These are phyloP conservation scores for Colletotrichum horii DNA, from an alignment of 2,329 filamentous ascomycete genomes.

Conservation along the genomic window DNA sequence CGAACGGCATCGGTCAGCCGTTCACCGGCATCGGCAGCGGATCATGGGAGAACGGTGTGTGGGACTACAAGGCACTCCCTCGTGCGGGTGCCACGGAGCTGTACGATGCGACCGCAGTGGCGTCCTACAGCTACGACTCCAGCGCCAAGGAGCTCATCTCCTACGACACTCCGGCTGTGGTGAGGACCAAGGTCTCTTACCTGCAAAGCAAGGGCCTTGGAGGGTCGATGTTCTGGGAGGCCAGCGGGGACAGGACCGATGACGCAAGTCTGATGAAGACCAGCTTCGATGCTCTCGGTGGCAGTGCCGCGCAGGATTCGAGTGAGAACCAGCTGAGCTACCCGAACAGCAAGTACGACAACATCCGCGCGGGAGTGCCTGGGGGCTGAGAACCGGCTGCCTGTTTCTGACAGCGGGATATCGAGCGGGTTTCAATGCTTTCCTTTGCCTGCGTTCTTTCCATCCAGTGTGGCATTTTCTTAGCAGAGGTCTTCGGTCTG, in stretches of 20 bases:
- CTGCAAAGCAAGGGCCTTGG: conserved; percentile 68
- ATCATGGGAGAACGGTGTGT: conserved; percentile 76
- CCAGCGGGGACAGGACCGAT: conserved; percentile 68
- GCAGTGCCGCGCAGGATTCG: conserved; percentile 45
- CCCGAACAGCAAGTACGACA: conserved; percentile 59
- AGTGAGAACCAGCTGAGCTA: conserved; percentile 56
- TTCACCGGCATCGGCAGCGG: conserved; percentile 71
- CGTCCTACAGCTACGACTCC: conserved; percentile 74
- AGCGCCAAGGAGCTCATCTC: conserved; percentile 67
- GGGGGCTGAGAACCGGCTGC: neutral
- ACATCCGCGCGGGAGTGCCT: conserved; percentile 47
- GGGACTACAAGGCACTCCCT: conserved; percentile 83
- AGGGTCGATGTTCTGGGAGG: conserved; percentile 89
- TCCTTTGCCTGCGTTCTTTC: neutral
- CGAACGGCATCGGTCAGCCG: conserved; percentile 68
- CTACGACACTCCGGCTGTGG: conserved; percentile 70
- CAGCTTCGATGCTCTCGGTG: conserved; percentile 44
- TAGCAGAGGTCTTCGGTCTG: no score
- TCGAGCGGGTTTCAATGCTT: neutral
- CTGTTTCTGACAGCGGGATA: neutral
- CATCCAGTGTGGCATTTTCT: neutral
- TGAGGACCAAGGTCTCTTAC: conserved; percentile 68
- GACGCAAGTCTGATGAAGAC: conserved; percentile 65
- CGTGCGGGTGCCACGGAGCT: conserved; percentile 60
- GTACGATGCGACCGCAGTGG: conserved; percentile 62